These are phyloP conservation scores for Scedosporium aurantiacum DNA, from an alignment of 2,329 filamentous ascomycete genomes.

Conservation along the genomic window DNA sequence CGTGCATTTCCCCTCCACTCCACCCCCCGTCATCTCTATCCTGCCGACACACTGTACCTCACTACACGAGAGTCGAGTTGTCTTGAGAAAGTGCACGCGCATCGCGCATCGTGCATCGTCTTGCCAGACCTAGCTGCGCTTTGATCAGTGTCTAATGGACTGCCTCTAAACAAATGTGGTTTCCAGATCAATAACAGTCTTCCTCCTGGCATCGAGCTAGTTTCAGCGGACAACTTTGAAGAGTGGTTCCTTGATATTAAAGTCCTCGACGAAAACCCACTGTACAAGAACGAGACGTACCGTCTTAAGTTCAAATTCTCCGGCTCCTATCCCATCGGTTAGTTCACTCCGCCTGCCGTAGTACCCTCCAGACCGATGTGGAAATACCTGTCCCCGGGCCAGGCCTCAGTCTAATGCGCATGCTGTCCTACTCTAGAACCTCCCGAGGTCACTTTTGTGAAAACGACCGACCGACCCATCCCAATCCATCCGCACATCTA, in stretches of 20 bases:
- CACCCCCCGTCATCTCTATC: not conserved
- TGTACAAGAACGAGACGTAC: slow-evolving; percentile 73
- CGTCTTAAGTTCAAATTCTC: slow-evolving; percentile 82
- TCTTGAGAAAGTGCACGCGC: too few relatives aligned
- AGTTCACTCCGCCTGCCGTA: slow-evolving; percentile 8
- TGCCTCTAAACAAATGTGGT: too few relatives aligned
- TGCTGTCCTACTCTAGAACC: slow-evolving; percentile 49
- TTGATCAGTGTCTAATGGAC: too few relatives aligned
- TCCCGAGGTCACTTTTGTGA: slow-evolving; percentile 83
- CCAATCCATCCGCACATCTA: slow-evolving; percentile 97
- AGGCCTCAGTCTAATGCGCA: not conserved
- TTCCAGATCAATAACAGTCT: slow-evolving; percentile 42
- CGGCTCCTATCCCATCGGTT: slow-evolving; percentile 81
- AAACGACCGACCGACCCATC: slow-evolving; percentile 54
- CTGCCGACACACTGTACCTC: not conserved
- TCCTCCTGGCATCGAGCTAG: slow-evolving; percentile 64
- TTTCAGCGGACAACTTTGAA: slow-evolving; percentile 70
- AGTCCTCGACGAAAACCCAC: slow-evolving; percentile 80
- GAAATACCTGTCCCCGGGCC: not conserved
- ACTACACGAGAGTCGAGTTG: not conserved
- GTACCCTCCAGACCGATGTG: not conserved
- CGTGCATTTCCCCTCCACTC: not conserved
- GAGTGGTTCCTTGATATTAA: slow-evolving; percentile 89
- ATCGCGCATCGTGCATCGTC: too few relatives aligned
- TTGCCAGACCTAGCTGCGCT: too few relatives aligned